Evolutionary conservation across 1,284 basidiomycete genomes (phyloP).

Genomic region (Tetrapyrgos nigripes): DNA sequence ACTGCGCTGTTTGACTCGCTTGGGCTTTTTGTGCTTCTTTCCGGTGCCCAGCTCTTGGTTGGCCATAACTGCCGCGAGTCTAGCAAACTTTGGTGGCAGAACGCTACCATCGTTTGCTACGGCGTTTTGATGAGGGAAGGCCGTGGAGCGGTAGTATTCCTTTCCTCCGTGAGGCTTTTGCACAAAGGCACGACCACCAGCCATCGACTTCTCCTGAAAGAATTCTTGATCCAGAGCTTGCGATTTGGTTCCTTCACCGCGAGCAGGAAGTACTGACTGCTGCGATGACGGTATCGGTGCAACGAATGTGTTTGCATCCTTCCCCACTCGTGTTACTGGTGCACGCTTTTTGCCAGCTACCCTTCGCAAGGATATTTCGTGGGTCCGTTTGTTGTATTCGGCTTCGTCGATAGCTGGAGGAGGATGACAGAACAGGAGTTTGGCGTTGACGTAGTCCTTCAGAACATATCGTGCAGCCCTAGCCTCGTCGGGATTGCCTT

Average conservation of each 20-base stretch:
- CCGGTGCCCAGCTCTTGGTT: conserved; percentile 52
- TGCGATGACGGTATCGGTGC: conserved; percentile 34
- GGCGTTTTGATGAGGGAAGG: conserved; percentile 84
- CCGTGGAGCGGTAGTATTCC: conserved; percentile 64
- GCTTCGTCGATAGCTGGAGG: conserved; percentile 77
- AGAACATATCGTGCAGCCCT: conserved; percentile 92
- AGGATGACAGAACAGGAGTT: conserved; percentile 89
- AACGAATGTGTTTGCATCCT: conserved; percentile 85
- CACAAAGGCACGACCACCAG: conserved; percentile 68
- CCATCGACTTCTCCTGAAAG: conserved; percentile 64
- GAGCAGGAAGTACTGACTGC: conserved; percentile 33
- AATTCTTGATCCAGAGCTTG: conserved; percentile 85
- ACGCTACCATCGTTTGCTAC: conserved; percentile 79
- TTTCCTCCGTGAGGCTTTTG: conserved; percentile 65
- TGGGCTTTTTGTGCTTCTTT: conserved; percentile 91
- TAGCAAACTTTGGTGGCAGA: conserved; percentile 54
- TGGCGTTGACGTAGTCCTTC: conserved; percentile 98
- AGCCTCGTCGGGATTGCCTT: conserved; percentile 97
- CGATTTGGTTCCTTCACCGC: conserved; percentile 57
- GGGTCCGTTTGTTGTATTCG: conserved; percentile 82
- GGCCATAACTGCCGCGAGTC: conserved; percentile 53
- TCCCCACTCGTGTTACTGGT: conserved; percentile 83
- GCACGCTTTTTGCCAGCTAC: conserved; percentile 82
- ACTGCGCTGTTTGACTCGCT: conserved; percentile 87
- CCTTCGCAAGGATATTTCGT: conserved; percentile 65